A percentile compares a stretch with the other conserved stretches of the same genome.
These are phyloP conservation scores for Syzygium aqueum DNA, from an alignment of 345 rosid genomes.

Conservation along the genomic window DNA sequence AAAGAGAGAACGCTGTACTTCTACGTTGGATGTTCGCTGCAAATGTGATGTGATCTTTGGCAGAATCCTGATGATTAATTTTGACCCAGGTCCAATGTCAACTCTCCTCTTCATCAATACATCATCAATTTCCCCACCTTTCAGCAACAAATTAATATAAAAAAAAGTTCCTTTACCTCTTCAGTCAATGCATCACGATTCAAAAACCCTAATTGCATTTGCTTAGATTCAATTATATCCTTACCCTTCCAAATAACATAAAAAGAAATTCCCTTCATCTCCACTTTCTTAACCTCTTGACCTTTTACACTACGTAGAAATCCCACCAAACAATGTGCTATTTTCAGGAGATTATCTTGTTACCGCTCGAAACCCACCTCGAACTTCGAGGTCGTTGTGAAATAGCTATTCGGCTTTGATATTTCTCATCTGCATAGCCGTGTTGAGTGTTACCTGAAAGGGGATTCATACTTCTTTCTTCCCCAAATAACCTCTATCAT, in stretches of 20 bases:
- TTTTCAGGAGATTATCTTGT: background rate
- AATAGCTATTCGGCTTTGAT: background rate
- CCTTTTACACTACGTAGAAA: no score
- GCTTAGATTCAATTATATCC: background rate
- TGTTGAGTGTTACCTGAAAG: background rate
- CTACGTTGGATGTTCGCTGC: background rate
- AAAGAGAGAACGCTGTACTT: background rate
- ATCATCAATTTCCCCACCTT: background rate
- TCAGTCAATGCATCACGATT: background rate
- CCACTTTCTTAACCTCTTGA: background rate
- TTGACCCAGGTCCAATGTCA: background rate
- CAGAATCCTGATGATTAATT: background rate
- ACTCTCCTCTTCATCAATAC: background rate
- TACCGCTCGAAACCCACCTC: background rate
- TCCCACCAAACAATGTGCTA: background rate
- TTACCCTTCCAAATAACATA: background rate
- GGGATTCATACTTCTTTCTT: background rate
- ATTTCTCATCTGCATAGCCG: accelerated
- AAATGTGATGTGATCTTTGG: background rate
- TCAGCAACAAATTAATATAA: background rate
- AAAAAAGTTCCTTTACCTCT: background rate
- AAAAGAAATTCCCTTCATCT: background rate
- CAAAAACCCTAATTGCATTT: background rate
- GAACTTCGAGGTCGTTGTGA: accelerated
- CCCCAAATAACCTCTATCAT: background rate